Conservation (phyloP, 192 early-diverging fungal genomes). For the Chytriomyces confervae region DNA sequence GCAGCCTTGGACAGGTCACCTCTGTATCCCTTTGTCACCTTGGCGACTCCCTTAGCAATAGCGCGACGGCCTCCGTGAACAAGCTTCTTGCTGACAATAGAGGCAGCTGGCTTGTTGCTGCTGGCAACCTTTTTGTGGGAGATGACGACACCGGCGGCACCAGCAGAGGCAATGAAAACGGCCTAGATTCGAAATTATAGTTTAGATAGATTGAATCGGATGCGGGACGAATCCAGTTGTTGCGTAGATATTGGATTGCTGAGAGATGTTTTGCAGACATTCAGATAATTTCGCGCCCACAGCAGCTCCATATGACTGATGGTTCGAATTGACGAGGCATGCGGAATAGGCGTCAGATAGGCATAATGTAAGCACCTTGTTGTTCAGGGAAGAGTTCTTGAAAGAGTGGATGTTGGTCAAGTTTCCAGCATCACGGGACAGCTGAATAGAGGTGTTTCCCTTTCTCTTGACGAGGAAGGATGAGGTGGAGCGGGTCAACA, state of each 20-base stretch:
- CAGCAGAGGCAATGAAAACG: slow-evolving; percentile 58
- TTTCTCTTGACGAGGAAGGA: slow-evolving; percentile 84
- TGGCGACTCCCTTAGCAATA: slow-evolving; percentile 69
- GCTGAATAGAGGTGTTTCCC: slow-evolving; percentile 56
- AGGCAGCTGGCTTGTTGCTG: slow-evolving; percentile 63
- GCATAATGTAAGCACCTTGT: slow-evolving; percentile 67
- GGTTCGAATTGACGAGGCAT: neutral
- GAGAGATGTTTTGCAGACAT: neutral
- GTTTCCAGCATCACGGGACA: slow-evolving; percentile 78
- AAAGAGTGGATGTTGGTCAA: slow-evolving; percentile 78
- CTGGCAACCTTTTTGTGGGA: slow-evolving; percentile 59
- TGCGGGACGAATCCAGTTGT: neutral
- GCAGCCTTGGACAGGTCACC: slow-evolving; percentile 72
- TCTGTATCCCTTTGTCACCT: slow-evolving; percentile 69
- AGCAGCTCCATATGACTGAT: neutral
- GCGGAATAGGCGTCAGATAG: neutral
- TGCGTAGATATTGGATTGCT: neutral
- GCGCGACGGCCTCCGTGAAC: slow-evolving; percentile 59
- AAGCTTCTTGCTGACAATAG: slow-evolving; percentile 58
- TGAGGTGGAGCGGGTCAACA: slow-evolving; percentile 77
- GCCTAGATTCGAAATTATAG: slow-evolving; percentile 46
- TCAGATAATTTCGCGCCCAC: neutral
- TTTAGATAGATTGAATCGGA: neutral
- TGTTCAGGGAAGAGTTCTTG: slow-evolving; percentile 83
- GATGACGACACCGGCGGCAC: slow-evolving; percentile 71